Conservation (phyloP, 202 grass and related monocot species). For the Schoenoplectus tabernaemontani region DNA sequence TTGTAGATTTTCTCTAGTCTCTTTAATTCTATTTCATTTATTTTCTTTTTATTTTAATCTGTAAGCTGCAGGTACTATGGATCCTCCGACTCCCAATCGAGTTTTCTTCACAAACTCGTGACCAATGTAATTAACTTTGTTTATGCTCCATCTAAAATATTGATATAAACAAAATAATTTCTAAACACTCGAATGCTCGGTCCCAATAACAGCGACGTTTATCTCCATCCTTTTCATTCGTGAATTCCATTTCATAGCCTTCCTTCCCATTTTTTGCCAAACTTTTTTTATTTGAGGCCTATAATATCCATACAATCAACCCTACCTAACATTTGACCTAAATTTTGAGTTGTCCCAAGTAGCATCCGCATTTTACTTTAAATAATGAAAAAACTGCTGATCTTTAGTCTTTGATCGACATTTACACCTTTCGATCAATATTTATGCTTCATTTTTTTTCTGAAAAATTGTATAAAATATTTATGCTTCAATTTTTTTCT, state of each 20-base stretch:
- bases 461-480: too few relatives aligned
- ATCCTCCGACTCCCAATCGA: too few relatives aligned
- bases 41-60: too few relatives aligned
- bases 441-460: too few relatives aligned
- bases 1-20: too few relatives aligned
- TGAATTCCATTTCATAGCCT: neutral
- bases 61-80: too few relatives aligned
- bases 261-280: neutral
- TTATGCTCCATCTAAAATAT: too few relatives aligned
- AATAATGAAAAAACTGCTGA: neutral
- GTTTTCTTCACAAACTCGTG: too few relatives aligned
- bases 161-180: neutral
- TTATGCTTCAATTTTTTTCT: too few relatives aligned
- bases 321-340: neutral
- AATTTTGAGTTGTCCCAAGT: neutral
- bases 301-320: neutral
- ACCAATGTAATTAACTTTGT: too few relatives aligned
- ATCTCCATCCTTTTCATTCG: neutral
- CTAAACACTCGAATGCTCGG: neutral
- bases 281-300: neutral
- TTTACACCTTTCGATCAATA: neutral
- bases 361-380: too few relatives aligned
- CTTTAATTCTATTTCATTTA: too few relatives aligned
- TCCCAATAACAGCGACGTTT: neutral
- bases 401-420: neutral